These are phyloP conservation scores for Huntiella savannae DNA, from an alignment of 2,329 filamentous ascomycete genomes.

Conservation along the genomic window DNA sequence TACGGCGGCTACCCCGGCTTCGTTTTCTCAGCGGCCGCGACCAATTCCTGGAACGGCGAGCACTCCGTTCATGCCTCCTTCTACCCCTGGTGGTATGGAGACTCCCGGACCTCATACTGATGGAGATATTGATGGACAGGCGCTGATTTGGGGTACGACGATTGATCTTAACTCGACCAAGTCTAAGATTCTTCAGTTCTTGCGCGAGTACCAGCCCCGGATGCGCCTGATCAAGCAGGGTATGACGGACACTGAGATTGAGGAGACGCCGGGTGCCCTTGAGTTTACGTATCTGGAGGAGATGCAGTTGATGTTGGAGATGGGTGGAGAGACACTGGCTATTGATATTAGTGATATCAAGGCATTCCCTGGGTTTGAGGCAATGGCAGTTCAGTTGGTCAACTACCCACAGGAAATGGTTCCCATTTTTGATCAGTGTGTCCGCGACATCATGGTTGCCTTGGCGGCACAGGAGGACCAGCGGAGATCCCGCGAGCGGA, in stretches of 20 bases:
- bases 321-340: constrained; percentile 71
- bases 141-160: constrained; percentile 83
- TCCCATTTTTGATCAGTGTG: constrained; percentile 82
- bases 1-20: constrained; percentile 5
- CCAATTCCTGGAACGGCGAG: constrained; percentile 8
- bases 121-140: constrained; percentile 1
- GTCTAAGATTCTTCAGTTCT: constrained; percentile 51
- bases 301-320: constrained; percentile 74
- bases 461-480: constrained; percentile 65
- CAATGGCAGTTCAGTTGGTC: constrained; percentile 89
- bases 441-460: constrained; percentile 87
- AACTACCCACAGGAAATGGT: constrained; percentile 93
- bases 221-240: constrained; percentile 86
- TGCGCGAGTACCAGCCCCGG: constrained; percentile 79
- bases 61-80: constrained; percentile 8
- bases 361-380: constrained; percentile 76
- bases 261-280: constrained; percentile 49
- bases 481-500: constrained; percentile 17
- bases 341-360: constrained; percentile 79
- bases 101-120: constrained; percentile 45
- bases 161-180: constrained; percentile 85
- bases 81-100: constrained; percentile 6
- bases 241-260: constrained; percentile 56
- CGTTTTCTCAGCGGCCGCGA: constrained; percentile 21
- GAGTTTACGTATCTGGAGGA: constrained; percentile 69